phyloP scores from a whole-genome alignment of 768 basidiomycete species.

The Crassisporium funariophilum region DNA sequence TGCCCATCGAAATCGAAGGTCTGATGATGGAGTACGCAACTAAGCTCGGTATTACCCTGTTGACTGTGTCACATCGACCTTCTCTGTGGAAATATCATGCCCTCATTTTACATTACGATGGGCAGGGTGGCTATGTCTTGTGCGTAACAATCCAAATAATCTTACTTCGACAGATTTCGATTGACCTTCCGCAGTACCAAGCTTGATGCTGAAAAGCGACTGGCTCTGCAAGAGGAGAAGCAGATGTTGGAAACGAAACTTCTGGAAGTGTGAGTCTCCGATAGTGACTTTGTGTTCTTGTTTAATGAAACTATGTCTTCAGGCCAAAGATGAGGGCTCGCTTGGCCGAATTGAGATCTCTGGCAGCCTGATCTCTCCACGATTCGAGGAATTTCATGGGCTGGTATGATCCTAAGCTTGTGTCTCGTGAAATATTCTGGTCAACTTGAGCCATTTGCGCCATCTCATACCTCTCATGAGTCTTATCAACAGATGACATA shows the following conservation, averaged over 20 bases:
- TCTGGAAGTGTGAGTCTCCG: slow-evolving; percentile 82
- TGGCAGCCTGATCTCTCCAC: too few species aligned
- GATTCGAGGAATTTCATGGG: too few species aligned
- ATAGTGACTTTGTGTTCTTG: background rate
- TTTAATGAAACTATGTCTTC: slow-evolving; percentile 6
- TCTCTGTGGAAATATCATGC: slow-evolving; percentile 93
- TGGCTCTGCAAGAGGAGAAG: slow-evolving; percentile 94
- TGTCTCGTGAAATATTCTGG: too few species aligned
- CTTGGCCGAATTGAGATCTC: slow-evolving; percentile 67
- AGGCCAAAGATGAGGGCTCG: slow-evolving; percentile 84
- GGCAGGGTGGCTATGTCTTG: slow-evolving; percentile 96
- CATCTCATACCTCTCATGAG: too few species aligned
- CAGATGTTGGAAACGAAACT: slow-evolving; percentile 84
- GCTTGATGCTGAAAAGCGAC: slow-evolving; percentile 85
- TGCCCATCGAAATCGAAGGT: slow-evolving; percentile 90
- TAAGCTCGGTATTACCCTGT: slow-evolving; percentile 81
- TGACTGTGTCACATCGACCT: slow-evolving; percentile 95
- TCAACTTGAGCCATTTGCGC: too few species aligned
- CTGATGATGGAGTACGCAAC: slow-evolving; percentile 95
- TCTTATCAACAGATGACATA: too few species aligned
- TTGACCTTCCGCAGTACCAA: slow-evolving; percentile 58
- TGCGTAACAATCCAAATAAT: slow-evolving; percentile 40
- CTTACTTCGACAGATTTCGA: background rate
- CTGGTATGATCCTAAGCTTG: too few species aligned
- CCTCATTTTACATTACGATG: slow-evolving; percentile 89